A percentile compares a stretch with the other conserved stretches of the same genome.
Conservation (phyloP, 2,329 filamentous ascomycete species). For the Cladosporium sp. region DNA sequence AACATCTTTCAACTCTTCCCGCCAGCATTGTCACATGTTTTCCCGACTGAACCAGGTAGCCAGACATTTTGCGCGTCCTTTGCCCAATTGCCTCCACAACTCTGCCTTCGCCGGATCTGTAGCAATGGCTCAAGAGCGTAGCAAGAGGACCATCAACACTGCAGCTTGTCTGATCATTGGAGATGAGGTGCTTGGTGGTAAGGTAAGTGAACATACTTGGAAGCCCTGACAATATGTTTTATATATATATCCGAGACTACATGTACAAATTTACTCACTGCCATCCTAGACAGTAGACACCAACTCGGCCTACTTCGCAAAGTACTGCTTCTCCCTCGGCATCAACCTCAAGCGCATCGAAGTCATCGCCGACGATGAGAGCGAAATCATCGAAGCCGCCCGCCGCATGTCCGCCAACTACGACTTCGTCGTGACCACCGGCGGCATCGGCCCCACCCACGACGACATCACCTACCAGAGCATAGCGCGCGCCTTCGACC, state of each 20-base stretch:
- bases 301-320: slow-evolving; percentile 65
- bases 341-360: slow-evolving; percentile 80
- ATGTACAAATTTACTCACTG: background rate
- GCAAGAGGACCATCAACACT: slow-evolving; percentile 73
- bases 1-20: background rate
- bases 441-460: slow-evolving; percentile 94
- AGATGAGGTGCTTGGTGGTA: slow-evolving; percentile 94
- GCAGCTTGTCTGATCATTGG: slow-evolving; percentile 93
- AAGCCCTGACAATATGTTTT: background rate
- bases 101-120: slow-evolving; percentile 41
- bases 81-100: slow-evolving; percentile 57
- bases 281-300: slow-evolving; percentile 60
- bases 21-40: slow-evolving; percentile 61
- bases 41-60: slow-evolving; percentile 71
- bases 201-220: slow-evolving; percentile 57
- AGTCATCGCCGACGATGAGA: slow-evolving; percentile 89
- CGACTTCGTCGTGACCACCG: slow-evolving; percentile 93
- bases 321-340: slow-evolving; percentile 65
- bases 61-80: slow-evolving; percentile 67
- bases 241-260: slow-evolving; percentile 1
- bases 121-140: slow-evolving; percentile 55
- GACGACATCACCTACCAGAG: slow-evolving; percentile 97
- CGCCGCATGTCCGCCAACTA: slow-evolving; percentile 84
- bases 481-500: slow-evolving; percentile 82
- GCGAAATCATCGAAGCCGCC: slow-evolving; percentile 85